Base-by-base conservation (phyloP, 768 basidiomycete species). In the Hygrophoropsis aurantiaca region DNA sequence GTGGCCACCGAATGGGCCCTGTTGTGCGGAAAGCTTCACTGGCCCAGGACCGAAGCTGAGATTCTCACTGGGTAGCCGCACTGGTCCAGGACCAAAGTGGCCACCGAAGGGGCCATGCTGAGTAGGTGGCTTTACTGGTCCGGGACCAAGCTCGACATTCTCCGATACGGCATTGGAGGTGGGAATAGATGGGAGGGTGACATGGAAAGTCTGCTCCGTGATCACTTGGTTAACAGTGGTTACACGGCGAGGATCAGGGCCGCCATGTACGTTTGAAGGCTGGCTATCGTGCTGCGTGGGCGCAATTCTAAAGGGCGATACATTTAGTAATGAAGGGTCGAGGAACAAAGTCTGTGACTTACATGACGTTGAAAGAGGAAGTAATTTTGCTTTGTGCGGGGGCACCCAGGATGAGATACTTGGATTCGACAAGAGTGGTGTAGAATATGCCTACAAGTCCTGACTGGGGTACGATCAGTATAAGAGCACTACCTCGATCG, bases 331-430 rank as follows among this genome's bases (percentile, higher is more conserved):
- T 18, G 9, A 33, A 24, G n/a, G 15, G 5, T 32, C 15, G n/a
- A 24, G 25, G 6, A 8, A 24, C 16, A 8, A 11, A 16, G 18
- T 21, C 20, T 47, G 23, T 15, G 5, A 52, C 71, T 50, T 58
- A 74, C 74, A 62, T 58, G 1, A 73, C 50, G 30, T 75, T 75
- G 26, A 75, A 20, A 5, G 73, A 74, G 3, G 70, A 72, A 0
- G 49, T 63, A 20, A 63, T 51, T 42, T 58, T 55, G 37, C 44
- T 62, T 42, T 65, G 58, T 2, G 64, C 32, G 4, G 74, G 65
- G 9, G 58, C 68, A 23, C 61, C 72, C 9, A 55, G 60, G 21
- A 74, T 49, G 23, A 67, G 50, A 43, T 64, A 64, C 13, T 55
- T 58, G 30, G 70, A 62, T 15, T 62, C 66, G 18, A 70, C 62